Conservation (phyloP, 106 monocot genomes). For the Allium fistulosum region DNA sequence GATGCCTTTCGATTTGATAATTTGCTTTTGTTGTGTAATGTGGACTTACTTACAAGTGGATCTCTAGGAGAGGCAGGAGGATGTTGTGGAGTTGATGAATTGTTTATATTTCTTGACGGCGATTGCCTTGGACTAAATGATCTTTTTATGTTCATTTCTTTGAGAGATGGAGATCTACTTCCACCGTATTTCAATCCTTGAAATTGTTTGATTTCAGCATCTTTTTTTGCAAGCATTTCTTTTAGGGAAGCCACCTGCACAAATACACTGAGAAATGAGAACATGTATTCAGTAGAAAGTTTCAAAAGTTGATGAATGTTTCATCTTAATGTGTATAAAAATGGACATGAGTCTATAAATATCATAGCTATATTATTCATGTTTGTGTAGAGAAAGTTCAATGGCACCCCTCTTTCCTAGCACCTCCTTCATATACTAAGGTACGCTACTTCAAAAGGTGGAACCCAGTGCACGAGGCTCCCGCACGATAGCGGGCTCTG, state of each 20-base stretch:
- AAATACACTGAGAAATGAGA: neutral
- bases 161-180: slow-evolving; percentile 15
- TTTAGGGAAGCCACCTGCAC: slow-evolving; percentile 46
- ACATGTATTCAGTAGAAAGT: too few species aligned
- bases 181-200: slow-evolving; percentile 46
- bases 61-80: slow-evolving; percentile 33
- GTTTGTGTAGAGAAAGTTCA: slow-evolving; percentile 43
- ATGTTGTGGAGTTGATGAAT: slow-evolving; percentile 22
- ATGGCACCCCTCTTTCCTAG: slow-evolving; percentile 35
- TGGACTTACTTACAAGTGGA: slow-evolving; percentile 9
- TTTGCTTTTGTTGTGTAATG: slow-evolving; percentile 5
- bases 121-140: too few species aligned
- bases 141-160: too few species aligned
- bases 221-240: slow-evolving; percentile 68
- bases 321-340: neutral
- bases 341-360: neutral
- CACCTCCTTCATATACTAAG: slow-evolving; percentile 62
- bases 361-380: slow-evolving; percentile 57
- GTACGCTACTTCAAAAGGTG: slow-evolving; percentile 15
- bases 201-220: slow-evolving; percentile 76
- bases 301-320: too few species aligned
- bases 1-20: slow-evolving; percentile 11
- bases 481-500: too few species aligned
- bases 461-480: too few species aligned
- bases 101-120: slow-evolving; percentile 6